Percentiles rank a stretch among this genome's conserved stretches.
These are phyloP conservation scores for Chrysoporthe puriensis DNA, from an alignment of 2,329 filamentous ascomycete species.

Conservation along the genomic window DNA sequence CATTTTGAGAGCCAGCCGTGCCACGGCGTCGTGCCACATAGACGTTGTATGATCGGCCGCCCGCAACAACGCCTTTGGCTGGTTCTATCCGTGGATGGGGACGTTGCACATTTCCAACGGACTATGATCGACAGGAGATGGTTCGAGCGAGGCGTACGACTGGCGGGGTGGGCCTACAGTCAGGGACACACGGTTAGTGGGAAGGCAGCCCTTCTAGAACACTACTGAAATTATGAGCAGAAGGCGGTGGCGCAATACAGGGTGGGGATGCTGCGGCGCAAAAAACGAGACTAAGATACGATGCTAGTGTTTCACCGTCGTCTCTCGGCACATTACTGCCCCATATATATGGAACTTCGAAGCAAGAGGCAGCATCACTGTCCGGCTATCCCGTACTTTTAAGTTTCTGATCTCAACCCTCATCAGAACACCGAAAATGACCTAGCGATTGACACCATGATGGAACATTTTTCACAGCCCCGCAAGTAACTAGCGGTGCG, in stretches of 20 bases:
- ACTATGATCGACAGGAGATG: neutral
- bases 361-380: neutral
- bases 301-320: neutral
- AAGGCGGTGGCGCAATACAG: neutral
- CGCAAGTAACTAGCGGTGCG: neutral
- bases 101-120: neutral
- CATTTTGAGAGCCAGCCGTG: neutral
- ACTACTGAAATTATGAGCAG: neutral
- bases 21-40: neutral
- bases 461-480: neutral
- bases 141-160: neutral
- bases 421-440: neutral
- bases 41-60: neutral
- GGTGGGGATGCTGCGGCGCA: no score
- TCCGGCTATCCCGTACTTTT: neutral
- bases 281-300: neutral
- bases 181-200: neutral
- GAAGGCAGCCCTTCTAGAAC: neutral
- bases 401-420: neutral
- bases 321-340: no score
- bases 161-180: neutral
- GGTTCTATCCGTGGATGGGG: neutral
- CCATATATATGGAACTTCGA: neutral
- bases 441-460: neutral
- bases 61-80: neutral